Evolutionary conservation across 2,329 filamentous ascomycete genomes (phyloP).

Genomic region (Geosmithia flava): DNA sequence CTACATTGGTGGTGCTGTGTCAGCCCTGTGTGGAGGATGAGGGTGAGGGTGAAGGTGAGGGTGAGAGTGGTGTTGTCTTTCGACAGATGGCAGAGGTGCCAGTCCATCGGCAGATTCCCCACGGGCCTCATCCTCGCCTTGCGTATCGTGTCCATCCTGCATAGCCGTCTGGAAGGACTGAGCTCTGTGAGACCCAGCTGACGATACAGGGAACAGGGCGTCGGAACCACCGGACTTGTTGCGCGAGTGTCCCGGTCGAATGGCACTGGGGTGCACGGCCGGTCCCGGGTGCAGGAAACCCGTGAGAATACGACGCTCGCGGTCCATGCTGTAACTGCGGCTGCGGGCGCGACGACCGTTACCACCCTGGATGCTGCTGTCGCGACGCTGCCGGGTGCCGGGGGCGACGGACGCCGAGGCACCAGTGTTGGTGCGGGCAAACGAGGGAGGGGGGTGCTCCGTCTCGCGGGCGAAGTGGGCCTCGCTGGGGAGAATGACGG

Average conservation of each 20-base stretch:
- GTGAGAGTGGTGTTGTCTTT: neutral
- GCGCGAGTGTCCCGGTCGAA: conserved; percentile 12
- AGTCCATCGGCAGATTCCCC: neutral
- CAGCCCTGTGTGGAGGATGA: no score
- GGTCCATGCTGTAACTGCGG: conserved; percentile 24
- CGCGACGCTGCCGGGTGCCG: conserved; percentile 9
- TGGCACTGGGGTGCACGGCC: conserved; percentile 16
- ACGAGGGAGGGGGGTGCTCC: conserved; percentile 28
- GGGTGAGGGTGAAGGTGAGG: no score
- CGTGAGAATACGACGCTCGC: conserved; percentile 9
- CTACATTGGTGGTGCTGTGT: no score
- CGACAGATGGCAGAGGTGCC: neutral
- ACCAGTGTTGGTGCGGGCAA: conserved; percentile 22
- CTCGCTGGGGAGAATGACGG: conserved; percentile 46
- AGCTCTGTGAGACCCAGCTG: conserved; percentile 1
- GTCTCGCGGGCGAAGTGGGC: conserved; percentile 40
- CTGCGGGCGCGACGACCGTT: conserved; percentile 8
- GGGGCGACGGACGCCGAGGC: conserved; percentile 6
- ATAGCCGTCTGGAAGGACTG: conserved; percentile 1
- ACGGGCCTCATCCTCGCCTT: neutral
- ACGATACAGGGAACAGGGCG: neutral
- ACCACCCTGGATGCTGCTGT: conserved; percentile 10
- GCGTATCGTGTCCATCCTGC: neutral
- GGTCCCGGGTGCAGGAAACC: conserved; percentile 35
- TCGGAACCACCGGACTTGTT: conserved; percentile 1